Conservation (phyloP, 1,284 basidiomycete species). For the Xanthoconium separans region DNA sequence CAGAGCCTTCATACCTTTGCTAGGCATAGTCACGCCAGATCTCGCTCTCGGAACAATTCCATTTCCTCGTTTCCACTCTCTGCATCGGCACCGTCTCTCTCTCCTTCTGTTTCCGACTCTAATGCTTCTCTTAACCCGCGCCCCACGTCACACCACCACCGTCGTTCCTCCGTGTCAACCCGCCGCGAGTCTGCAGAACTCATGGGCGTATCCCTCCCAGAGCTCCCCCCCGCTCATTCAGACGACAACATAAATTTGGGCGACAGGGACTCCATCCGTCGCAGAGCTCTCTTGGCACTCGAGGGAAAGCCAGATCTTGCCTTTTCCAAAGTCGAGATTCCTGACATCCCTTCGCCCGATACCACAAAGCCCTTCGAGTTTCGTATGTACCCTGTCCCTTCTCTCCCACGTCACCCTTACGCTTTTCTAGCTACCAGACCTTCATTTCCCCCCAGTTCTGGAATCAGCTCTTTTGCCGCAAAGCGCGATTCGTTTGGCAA, state of each 20-base stretch:
- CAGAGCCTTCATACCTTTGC: constrained; percentile 30
- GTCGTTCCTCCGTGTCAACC: constrained; percentile 82
- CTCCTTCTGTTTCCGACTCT: constrained; percentile 36
- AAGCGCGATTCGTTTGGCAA: constrained; percentile 81
- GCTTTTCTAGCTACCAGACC: constrained; percentile 45
- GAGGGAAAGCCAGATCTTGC: constrained; percentile 71
- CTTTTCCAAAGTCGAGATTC: constrained; percentile 76
- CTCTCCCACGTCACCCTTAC: constrained; percentile 5
- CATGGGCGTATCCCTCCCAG: constrained; percentile 73
- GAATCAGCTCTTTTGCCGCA: constrained; percentile 42
- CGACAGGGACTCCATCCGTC: constrained; percentile 74
- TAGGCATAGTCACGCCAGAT: constrained; percentile 56
- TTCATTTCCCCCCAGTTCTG: constrained; percentile 49
- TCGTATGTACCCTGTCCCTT: constrained; percentile 42
- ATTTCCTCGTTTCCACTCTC: constrained; percentile 25
- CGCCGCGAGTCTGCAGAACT: constrained; percentile 79
- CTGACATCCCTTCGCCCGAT: constrained; percentile 62
- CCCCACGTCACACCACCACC: constrained; percentile 69
- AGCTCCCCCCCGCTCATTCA: constrained; percentile 51
- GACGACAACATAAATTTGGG: constrained; percentile 67
- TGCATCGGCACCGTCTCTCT: constrained; percentile 21
- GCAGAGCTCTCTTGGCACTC: constrained; percentile 74
- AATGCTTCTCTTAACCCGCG: constrained; percentile 38
- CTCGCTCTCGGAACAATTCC: constrained; percentile 66
- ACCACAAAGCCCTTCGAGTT: constrained; percentile 59